A percentile compares a stretch with the other conserved stretches of the same genome.
Conservation (phyloP, 1,284 basidiomycete genomes). For the Cutaneotrichosporon sp. region DNA sequence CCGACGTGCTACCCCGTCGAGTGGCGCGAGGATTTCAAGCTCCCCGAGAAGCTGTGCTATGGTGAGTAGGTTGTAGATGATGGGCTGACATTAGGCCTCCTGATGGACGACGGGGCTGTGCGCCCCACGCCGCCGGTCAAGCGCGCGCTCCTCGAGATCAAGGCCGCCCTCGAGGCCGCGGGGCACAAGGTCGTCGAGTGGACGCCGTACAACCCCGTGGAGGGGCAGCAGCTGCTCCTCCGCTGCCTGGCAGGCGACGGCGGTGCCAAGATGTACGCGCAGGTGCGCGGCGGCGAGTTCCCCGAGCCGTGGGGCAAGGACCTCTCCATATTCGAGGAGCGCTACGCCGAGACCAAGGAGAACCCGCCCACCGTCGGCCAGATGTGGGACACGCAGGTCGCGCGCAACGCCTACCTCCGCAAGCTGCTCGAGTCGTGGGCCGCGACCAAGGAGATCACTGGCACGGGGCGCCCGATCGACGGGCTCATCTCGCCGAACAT, state of each 20-base stretch:
- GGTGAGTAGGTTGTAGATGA: too few relatives aligned
- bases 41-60: constrained; percentile 60
- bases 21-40: constrained; percentile 63
- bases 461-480: constrained; percentile 24
- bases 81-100: constrained; percentile 57
- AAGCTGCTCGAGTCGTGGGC: constrained; percentile 16
- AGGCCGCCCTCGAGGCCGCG: constrained; percentile 61
- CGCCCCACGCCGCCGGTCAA: constrained; percentile 68
- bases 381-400: constrained; percentile 22
- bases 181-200: constrained; percentile 62
- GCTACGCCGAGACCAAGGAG: constrained; percentile 14
- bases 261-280: constrained; percentile 9
- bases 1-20: constrained; percentile 62
- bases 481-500: constrained; percentile 19
- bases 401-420: constrained; percentile 18
- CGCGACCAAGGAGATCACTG: constrained; percentile 10
- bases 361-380: constrained; percentile 11
- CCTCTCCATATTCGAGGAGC: constrained; percentile 10
- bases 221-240: constrained; percentile 11
- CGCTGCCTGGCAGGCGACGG: constrained; percentile 21
- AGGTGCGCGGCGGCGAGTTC: constrained; percentile 4
- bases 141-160: constrained; percentile 64
- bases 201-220: constrained; percentile 22
- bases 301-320: constrained; percentile 27
- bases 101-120: constrained; percentile 59